Conservation (phyloP, 164 flowering plant genomes). For the Chimonanthus salicifolius region DNA sequence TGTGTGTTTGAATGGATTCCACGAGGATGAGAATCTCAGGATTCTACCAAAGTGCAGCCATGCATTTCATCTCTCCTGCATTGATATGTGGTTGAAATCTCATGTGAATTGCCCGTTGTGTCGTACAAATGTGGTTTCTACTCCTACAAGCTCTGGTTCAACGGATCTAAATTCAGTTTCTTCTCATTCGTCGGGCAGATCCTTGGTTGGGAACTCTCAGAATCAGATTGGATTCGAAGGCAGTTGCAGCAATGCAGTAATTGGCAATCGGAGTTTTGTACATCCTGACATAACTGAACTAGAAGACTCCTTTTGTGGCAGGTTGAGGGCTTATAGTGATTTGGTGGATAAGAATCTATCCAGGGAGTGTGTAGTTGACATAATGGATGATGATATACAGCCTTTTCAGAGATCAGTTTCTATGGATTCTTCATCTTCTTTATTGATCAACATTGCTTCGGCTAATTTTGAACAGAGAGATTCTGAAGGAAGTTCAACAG, state of each 20-base stretch:
- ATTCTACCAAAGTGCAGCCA: conserved; percentile 74
- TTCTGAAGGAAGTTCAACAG: conserved; percentile 18
- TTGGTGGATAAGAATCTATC: conserved; percentile 17
- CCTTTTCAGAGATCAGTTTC: conserved; percentile 49
- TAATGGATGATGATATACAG: conserved; percentile 16
- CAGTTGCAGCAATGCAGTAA: not conserved
- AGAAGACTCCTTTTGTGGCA: not conserved
- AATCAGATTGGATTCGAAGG: conserved; percentile 11
- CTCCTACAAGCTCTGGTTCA: conserved; percentile 4
- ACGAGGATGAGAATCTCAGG: conserved; percentile 48
- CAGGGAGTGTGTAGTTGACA: conserved; percentile 1
- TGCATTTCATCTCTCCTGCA: conserved; percentile 62
- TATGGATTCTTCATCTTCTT: conserved; percentile 34
- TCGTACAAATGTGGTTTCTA: conserved; percentile 38
- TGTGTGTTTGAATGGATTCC: conserved; percentile 58
- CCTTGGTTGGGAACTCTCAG: conserved; percentile 20
- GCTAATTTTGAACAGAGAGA: conserved; percentile 10
- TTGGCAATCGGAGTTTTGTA: conserved; percentile 1
- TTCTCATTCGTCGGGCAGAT: conserved; percentile 7
- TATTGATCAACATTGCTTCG: conserved; percentile 19
- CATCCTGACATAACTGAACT: conserved; percentile 15
- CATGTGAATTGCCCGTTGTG: conserved; percentile 67
- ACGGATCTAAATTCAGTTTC: conserved; percentile 4
- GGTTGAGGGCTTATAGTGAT: conserved; percentile 24
- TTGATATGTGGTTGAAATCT: conserved; percentile 66